Base-by-base conservation (phyloP, 768 basidiomycete species). In the Russula griseocarnosa region DNA sequence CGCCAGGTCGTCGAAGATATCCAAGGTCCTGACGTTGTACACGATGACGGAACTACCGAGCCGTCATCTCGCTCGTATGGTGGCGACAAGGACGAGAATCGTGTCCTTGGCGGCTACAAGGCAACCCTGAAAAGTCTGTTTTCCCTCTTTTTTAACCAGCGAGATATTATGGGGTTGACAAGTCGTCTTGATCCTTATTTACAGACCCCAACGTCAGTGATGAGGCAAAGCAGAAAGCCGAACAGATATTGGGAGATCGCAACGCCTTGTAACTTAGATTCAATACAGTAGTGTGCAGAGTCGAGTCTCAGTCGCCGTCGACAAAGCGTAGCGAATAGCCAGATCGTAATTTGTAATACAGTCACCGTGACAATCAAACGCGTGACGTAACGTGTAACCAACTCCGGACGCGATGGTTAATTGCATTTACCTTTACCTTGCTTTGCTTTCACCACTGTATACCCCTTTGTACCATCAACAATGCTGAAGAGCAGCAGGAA, bases 101-200 rank as follows among this genome's bases (percentile, higher is more conserved):
- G 68, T 53, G 67, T 69, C 36, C 65, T 71, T 49, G 71, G 71
- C 14, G 73, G 72, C n/a, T 70, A 69, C 62, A 73, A 73, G 68
- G 70, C 71, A 5, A 67, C 71, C 2, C 13, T 72, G 46, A 58
- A 71, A 72, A 62, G 38, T 40, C 38, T 71, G 71, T 72, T 18
- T 30, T 71, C 67, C 8, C 16, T 42, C 20, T 4, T 24, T 10
- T 50, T n/a, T 8, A 3, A 16, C 8, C 8, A 32, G 24, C 11
- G 8, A n/a, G 18, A 46, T 22, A 10, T n/a, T 10, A 11, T 18
- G 8, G 13, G 5, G 42, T 40, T 44, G 7, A 57, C 32, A 38
- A 6, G 13, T 32, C 10, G 20, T 11, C 6, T 10, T 28, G 10
- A 2, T 13, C 9, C 0, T 42, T 55, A 2, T 14, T 26, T 52